Evolutionary conservation across 1,284 basidiomycete species (phyloP).

Genomic region (Meira nashicola): DNA sequence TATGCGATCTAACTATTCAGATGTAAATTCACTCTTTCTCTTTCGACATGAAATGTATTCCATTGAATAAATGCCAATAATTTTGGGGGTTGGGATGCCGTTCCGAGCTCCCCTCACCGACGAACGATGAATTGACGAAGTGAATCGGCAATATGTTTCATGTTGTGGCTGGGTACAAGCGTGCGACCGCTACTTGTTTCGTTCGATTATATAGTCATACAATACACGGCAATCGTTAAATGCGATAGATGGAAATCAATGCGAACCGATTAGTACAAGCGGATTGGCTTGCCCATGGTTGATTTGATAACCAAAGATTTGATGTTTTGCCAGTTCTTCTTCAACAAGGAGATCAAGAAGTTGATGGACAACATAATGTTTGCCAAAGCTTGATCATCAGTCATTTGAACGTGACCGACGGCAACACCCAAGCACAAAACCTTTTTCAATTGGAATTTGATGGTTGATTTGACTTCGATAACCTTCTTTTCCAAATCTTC

Average conservation of each 20-base stretch:
- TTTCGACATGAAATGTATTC: no score
- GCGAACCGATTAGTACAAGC: slow-evolving; percentile 68
- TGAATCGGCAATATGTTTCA: no score
- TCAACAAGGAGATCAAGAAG: slow-evolving; percentile 97
- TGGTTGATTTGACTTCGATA: slow-evolving; percentile 92
- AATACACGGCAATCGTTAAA: no score
- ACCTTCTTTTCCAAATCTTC: slow-evolving; percentile 92
- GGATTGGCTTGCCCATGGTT: slow-evolving; percentile 97
- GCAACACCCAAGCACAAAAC: slow-evolving; percentile 98
- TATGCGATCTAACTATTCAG: no score
- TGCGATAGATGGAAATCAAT: no score
- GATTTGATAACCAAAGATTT: slow-evolving; percentile 98
- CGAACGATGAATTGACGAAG: not conserved
- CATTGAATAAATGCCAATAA: no score
- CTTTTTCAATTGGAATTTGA: slow-evolving; percentile 74
- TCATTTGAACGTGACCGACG: slow-evolving; percentile 95
- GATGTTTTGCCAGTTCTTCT: slow-evolving; percentile 99
- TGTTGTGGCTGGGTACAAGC: slow-evolving; percentile 36
- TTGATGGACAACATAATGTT: slow-evolving; percentile 99
- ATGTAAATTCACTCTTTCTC: no score
- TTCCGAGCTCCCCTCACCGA: slow-evolving; percentile 15
- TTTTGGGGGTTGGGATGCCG: no score
- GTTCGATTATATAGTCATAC: slow-evolving; percentile 8
- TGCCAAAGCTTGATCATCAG: slow-evolving; percentile 89
- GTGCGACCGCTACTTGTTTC: slow-evolving; percentile 31